Evolutionary conservation across 768 basidiomycete species (phyloP), one percentile per base, ranked within the genome.

Genomic region (Obba rivulosa): DNA sequence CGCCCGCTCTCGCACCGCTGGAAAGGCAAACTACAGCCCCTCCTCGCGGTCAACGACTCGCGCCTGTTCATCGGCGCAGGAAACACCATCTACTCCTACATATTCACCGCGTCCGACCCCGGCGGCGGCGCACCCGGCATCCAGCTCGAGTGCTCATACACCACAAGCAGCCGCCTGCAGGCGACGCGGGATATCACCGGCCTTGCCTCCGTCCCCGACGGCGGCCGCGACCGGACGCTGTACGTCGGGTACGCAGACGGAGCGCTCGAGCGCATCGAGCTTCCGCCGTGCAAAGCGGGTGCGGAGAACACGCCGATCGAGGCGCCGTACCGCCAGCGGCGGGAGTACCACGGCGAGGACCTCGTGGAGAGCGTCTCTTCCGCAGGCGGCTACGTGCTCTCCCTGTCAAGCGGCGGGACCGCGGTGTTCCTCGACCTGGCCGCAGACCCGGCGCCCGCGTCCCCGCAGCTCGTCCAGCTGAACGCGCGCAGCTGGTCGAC

Each of bases 31-130:
- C 62, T 74, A 4, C 81, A 78, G 49, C 81, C 86, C 4, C 56
- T 71, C 11, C 59, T 88, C 34, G 76, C 81, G 22, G 70, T 82
- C 48, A 82, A 72, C 46, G 46, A 65, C 16, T 77, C 77, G 22
- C 69, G 80, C 8, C 66, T 89, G 1, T 51, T 85, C 34, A 75
- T 87, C 37, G 83, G 79, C 13, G 79, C 83, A 5, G 85, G 83
- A 10, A 67, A 66, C 52, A 58, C 60, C 18, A 62, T 89, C n/a
- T 73, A 78, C 53, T 79, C 75, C 8, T 88, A 84, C 58, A 63
- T 53, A 16, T 79, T 87, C 51, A 68, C 64, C 3, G 23, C 50
- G 13, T 56, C 53, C 17, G 37, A 35, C 8, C 28, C 28, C 14
- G 28, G 42, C 24, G 43, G 53, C 3, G 40, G 37, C 18, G 43